Base-by-base conservation (phyloP, 2,329 filamentous ascomycete species). In the Daldinia sp. region DNA sequence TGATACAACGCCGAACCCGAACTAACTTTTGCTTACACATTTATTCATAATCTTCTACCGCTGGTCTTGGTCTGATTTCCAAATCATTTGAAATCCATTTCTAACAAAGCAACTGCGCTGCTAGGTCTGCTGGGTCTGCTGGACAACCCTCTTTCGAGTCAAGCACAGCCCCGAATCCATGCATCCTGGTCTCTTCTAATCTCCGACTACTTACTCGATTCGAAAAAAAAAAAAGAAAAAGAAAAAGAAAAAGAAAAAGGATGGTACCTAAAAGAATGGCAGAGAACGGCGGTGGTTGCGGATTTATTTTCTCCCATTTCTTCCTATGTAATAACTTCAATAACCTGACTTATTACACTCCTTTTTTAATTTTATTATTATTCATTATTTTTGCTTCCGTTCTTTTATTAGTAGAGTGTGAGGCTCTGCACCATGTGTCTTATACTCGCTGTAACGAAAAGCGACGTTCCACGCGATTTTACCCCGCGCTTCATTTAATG, bases 11-110 rank as follows among this genome's bases (percentile, higher is more conserved):
- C 45, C 25, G 45, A 17, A 19, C 45, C 45, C 27, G 27, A 30
- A 32, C 45, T 48, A 48, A 23, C 27, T 19, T 21, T 19, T 72
- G 71, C 71, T 72, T 71, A 72, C 70, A 70, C 61, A 72, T 69
- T 49, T 63, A 64, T 72, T 61, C 56, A 68, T 72, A 72, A 72
- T 72, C 61, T n/a, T 43, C 3, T 34, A 8, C 32, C 54, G 30
- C 51, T 35, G 17, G 15, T 43, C 21, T 49, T 32, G 19, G 49
- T 23, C 11, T 64, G 64, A 67, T 67, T 67, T 67, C 45, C 58
- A 64, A 67, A 59, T 47, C 48, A 64, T 67, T 67, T 59, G 64
- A 67, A 67, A 67, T 67, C 64, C 64, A 50, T 17, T 54, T 39
- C 35, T 21, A 48, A 48, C 45, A 48, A 30, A 48, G 3, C 25